These are phyloP conservation scores for Geotrichum fermentans DNA, from an alignment of 1,139 yeast genomes.

Conservation along the genomic window DNA sequence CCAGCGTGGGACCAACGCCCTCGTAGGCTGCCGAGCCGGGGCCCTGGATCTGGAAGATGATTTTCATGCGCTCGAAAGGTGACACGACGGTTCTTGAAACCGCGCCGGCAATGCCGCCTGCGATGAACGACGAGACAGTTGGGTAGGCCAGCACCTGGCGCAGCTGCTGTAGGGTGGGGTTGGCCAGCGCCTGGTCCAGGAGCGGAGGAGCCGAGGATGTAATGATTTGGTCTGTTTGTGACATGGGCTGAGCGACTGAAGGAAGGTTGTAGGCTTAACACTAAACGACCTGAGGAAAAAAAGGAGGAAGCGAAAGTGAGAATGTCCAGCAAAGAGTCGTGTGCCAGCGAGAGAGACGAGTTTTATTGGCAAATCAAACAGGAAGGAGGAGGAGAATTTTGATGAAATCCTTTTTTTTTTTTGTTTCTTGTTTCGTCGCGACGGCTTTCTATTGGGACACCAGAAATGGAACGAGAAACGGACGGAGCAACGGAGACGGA, in stretches of 20 bases:
- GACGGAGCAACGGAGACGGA: no score
- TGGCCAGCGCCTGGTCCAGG: constrained; percentile 11
- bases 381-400: neutral
- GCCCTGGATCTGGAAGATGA: constrained; percentile 83
- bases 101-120: constrained; percentile 88
- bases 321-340: neutral
- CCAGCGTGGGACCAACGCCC: constrained; percentile 73
- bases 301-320: neutral
- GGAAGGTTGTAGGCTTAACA: neutral
- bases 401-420: neutral
- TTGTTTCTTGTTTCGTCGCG: neutral
- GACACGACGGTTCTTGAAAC: constrained; percentile 88
- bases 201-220: neutral
- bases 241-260: neutral
- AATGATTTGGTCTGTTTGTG: neutral
- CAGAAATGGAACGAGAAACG: no score
- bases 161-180: constrained; percentile 12
- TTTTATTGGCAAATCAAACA: neutral
- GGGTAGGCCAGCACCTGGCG: constrained; percentile 34
- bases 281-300: neutral
- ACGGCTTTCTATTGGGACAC: no score
- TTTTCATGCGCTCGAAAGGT: constrained; percentile 92
- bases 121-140: constrained; percentile 54
- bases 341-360: neutral
- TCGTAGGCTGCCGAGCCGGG: constrained; percentile 55